Percentiles rank a stretch among this genome's conserved stretches.
These are phyloP conservation scores for Marasmius fiardii DNA, from an alignment of 1,284 basidiomycete species.

Conservation along the genomic window DNA sequence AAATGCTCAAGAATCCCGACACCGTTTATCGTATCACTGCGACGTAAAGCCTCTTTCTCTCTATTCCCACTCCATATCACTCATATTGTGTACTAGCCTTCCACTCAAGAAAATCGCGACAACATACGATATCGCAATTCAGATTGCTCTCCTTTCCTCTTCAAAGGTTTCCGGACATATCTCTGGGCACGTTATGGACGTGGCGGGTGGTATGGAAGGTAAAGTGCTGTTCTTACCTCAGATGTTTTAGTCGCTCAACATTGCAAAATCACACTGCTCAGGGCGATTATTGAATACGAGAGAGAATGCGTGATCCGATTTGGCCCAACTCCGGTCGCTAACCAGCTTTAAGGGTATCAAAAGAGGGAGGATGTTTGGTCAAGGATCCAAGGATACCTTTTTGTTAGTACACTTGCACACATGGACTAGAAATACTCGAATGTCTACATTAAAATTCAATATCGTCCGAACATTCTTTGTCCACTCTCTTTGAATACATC, in stretches of 20 bases:
- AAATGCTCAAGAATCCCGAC: slow-evolving; percentile 39
- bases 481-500: too few relatives aligned
- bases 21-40: slow-evolving; percentile 44
- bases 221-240: slow-evolving; percentile 2
- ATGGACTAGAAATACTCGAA: too few relatives aligned
- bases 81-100: slow-evolving; percentile 37
- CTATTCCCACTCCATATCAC: background rate
- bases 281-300: background rate
- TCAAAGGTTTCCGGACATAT: slow-evolving; percentile 65
- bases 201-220: slow-evolving; percentile 80
- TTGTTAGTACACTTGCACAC: too few relatives aligned
- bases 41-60: slow-evolving; percentile 32
- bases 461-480: too few relatives aligned
- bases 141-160: slow-evolving; percentile 63
- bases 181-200: slow-evolving; percentile 66
- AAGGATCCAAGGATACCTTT: too few relatives aligned
- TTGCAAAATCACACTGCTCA: background rate
- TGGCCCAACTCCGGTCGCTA: too few relatives aligned
- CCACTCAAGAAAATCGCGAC: slow-evolving; percentile 69
- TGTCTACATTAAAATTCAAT: too few relatives aligned
- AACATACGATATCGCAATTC: slow-evolving; percentile 60
- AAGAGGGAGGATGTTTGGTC: too few relatives aligned
- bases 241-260: background rate
- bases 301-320: background rate
- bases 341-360: too few relatives aligned